phyloP scores from a whole-genome alignment of 208 protist species.

The Porcisia hertigi region DNA sequence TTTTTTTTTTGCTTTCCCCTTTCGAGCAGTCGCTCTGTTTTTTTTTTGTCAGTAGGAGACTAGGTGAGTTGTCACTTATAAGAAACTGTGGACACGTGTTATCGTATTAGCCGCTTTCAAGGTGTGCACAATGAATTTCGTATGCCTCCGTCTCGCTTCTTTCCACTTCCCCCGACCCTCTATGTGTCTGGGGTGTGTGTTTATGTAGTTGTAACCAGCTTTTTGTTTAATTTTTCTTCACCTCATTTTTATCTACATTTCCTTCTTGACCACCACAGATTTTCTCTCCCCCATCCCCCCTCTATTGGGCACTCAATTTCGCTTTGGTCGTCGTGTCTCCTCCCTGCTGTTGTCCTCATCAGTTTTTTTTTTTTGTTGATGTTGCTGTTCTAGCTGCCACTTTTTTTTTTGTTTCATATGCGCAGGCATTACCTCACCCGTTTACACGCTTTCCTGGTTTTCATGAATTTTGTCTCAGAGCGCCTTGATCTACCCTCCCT shows the following conservation, averaged over 20 bases:
- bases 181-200: neutral
- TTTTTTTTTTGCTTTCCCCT: neutral
- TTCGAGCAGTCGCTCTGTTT: neutral
- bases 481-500: neutral
- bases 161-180: neutral
- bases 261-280: neutral
- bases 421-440: neutral
- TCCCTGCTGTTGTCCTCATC: neutral
- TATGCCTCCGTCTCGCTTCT: neutral
- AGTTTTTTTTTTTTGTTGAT: neutral
- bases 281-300: constrained; percentile 4
- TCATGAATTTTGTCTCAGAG: too few species aligned
- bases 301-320: neutral
- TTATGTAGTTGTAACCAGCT: neutral
- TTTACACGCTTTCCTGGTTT: neutral
- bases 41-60: neutral
- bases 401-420: neutral
- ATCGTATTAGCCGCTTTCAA: neutral
- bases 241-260: neutral
- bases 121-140: neutral
- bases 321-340: neutral
- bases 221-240: neutral
- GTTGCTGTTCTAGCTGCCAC: neutral
- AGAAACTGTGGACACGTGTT: neutral
- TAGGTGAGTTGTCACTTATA: neutral